Conservation (phyloP, 345 rosid species). For the Draba incana region DNA sequence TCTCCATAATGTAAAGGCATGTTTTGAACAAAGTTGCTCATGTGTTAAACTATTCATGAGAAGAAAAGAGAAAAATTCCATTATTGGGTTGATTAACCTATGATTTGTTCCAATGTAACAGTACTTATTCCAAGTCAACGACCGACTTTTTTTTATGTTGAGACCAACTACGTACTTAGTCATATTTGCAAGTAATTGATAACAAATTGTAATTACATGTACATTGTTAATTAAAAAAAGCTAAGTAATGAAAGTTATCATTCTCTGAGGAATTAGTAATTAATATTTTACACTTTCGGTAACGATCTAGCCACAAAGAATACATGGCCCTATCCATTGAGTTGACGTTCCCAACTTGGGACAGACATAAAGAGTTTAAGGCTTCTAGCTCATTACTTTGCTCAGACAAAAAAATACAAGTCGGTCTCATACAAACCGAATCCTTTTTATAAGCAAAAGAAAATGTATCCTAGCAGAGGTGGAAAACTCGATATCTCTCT, state of each 20-base stretch:
- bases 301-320: background rate
- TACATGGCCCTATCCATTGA: conserved; percentile 11
- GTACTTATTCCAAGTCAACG: conserved; percentile 30
- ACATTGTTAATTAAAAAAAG: background rate
- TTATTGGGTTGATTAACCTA: conserved; percentile 18
- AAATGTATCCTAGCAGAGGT: background rate
- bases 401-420: conserved; percentile 19
- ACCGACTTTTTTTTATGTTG: conserved; percentile 18
- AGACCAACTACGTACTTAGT: conserved; percentile 9
- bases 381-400: conserved; percentile 19
- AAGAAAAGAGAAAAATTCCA: conserved; percentile 1
- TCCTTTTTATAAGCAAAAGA: background rate
- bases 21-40: conserved; percentile 30
- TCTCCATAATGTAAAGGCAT: conserved; percentile 39
- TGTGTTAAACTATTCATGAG: conserved; percentile 36
- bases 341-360: conserved; percentile 32
- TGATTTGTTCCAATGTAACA: conserved; percentile 23
- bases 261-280: background rate
- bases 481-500: background rate
- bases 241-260: background rate
- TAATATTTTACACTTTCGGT: conserved; percentile 10
- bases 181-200: conserved; percentile 8
- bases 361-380: conserved; percentile 19
- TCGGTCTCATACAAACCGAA: conserved; percentile 22
- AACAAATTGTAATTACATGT: background rate